Evolutionary conservation across 768 basidiomycete genomes (phyloP).

Genomic region (Xerocomellus intermedius): DNA sequence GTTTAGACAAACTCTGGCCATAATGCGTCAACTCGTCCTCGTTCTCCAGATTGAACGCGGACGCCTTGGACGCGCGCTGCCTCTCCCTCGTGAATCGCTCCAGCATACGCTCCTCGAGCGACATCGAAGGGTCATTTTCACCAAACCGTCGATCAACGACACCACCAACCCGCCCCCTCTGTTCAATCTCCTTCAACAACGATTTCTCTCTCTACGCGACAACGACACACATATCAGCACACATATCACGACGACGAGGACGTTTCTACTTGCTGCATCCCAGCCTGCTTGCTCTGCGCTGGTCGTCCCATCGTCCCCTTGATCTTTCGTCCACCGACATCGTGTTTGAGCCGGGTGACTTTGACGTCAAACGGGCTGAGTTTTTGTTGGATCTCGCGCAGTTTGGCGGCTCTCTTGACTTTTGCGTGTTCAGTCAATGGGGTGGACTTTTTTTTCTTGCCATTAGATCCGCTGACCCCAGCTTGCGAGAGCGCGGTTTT

Average conservation of each 20-base stretch:
- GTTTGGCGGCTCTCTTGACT: slow-evolving; percentile 74
- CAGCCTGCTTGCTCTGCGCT: slow-evolving; percentile 85
- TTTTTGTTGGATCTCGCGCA: slow-evolving; percentile 79
- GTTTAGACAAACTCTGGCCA: slow-evolving; percentile 79
- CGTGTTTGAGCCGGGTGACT: slow-evolving; percentile 88
- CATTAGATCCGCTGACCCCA: slow-evolving; percentile 64
- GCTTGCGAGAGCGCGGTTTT: slow-evolving; percentile 80
- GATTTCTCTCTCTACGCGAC: slow-evolving; percentile 73
- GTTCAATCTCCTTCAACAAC: slow-evolving; percentile 83
- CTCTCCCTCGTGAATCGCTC: slow-evolving; percentile 93
- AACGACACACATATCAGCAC: slow-evolving; percentile 3
- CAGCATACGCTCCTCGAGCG: slow-evolving; percentile 95
- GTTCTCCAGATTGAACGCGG: slow-evolving; percentile 86
- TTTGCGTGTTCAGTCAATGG: slow-evolving; percentile 70
- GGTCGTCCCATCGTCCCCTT: slow-evolving; percentile 84
- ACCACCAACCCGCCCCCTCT: slow-evolving; percentile 79
- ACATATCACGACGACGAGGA: background rate
- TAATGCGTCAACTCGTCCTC: slow-evolving; percentile 92
- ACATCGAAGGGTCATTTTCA: slow-evolving; percentile 89
- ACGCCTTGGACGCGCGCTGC: slow-evolving; percentile 72
- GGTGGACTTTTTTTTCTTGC: slow-evolving; percentile 67
- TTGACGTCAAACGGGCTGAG: slow-evolving; percentile 95
- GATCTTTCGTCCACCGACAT: slow-evolving; percentile 84
- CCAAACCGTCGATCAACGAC: slow-evolving; percentile 94
- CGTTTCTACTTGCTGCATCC: slow-evolving; percentile 76